Evolutionary conservation across 2,329 filamentous ascomycete genomes (phyloP).

Genomic region (Alternaria sp.): DNA sequence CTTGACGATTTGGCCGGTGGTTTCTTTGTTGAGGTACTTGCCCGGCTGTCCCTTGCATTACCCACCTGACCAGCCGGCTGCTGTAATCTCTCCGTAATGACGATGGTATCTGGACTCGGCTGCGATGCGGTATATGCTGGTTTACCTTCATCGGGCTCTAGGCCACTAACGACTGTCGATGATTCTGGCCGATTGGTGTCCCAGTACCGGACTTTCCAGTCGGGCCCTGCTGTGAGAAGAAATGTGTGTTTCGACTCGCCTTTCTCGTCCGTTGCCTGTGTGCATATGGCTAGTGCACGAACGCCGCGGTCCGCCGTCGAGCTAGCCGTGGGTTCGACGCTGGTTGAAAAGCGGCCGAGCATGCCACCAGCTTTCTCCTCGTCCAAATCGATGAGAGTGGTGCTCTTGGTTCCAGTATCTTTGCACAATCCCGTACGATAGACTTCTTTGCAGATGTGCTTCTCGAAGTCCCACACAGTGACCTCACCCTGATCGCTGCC

Average conservation of each 20-base stretch:
- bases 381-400: conserved; percentile 84
- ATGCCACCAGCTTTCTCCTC: conserved; percentile 85
- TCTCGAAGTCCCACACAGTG: conserved; percentile 95
- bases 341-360: conserved; percentile 81
- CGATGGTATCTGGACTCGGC: conserved; percentile 49
- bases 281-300: conserved; percentile 74
- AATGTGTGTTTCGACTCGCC: conserved; percentile 78
- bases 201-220: conserved; percentile 94
- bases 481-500: conserved; percentile 88
- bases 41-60: conserved; percentile 33
- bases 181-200: conserved; percentile 79
- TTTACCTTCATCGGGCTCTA: conserved; percentile 71
- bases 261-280: conserved; percentile 72
- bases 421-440: conserved; percentile 67
- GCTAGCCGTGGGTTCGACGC: conserved; percentile 60
- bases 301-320: conserved; percentile 69
- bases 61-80: conserved; percentile 24
- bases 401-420: conserved; percentile 55
- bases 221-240: conserved; percentile 84
- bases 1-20: conserved; percentile 62
- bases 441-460: conserved; percentile 84
- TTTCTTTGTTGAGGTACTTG: conserved; percentile 46
- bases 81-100: conserved; percentile 47
- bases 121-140: conserved; percentile 66
- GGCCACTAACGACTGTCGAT: conserved; percentile 80